Evolutionary conservation across 2,329 filamentous ascomycete genomes (phyloP).

Genomic region (Talaromyces sp.): DNA sequence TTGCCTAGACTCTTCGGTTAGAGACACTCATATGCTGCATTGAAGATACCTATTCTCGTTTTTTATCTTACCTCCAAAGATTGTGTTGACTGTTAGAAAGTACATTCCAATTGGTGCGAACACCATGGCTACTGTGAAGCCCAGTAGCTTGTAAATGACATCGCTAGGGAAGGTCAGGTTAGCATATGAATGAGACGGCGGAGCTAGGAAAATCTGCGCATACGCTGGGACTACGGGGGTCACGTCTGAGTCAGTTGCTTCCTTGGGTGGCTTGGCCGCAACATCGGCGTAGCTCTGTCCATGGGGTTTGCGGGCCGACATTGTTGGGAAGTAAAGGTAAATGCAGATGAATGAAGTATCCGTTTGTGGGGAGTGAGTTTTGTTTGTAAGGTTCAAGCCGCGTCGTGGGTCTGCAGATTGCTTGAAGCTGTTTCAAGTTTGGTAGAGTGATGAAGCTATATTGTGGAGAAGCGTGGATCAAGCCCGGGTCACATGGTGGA

Average conservation of each 20-base stretch:
- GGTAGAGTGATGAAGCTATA: slow-evolving; percentile 11
- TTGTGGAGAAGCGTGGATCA: slow-evolving; percentile 11
- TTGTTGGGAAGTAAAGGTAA: slow-evolving; percentile 14
- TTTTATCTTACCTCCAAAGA: slow-evolving; percentile 70
- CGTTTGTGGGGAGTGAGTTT: no score
- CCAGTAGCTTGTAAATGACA: slow-evolving; percentile 87
- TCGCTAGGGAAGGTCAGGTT: slow-evolving; percentile 49
- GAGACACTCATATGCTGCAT: not conserved
- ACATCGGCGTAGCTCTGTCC: slow-evolving; percentile 34
- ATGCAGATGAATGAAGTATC: no score
- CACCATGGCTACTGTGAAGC: slow-evolving; percentile 91
- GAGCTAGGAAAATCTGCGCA: slow-evolving; percentile 35
- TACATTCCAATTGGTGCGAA: slow-evolving; percentile 84
- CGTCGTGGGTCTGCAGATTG: not conserved
- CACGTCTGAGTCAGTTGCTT: slow-evolving; percentile 67
- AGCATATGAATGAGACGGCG: not conserved
- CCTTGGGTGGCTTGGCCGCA: slow-evolving; percentile 33
- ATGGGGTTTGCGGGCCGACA: slow-evolving; percentile 36
- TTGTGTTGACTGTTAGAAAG: slow-evolving; percentile 73
- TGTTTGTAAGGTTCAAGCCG: not conserved
- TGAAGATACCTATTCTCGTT: not conserved
- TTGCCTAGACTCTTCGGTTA: slow-evolving; percentile 66
- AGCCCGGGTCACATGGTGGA: slow-evolving; percentile 17
- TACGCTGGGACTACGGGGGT: slow-evolving; percentile 82
- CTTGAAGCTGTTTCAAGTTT: not conserved